These are phyloP conservation scores for Schizothecium vesticola DNA, from an alignment of 495 filamentous ascomycete genomes.

Conservation along the genomic window DNA sequence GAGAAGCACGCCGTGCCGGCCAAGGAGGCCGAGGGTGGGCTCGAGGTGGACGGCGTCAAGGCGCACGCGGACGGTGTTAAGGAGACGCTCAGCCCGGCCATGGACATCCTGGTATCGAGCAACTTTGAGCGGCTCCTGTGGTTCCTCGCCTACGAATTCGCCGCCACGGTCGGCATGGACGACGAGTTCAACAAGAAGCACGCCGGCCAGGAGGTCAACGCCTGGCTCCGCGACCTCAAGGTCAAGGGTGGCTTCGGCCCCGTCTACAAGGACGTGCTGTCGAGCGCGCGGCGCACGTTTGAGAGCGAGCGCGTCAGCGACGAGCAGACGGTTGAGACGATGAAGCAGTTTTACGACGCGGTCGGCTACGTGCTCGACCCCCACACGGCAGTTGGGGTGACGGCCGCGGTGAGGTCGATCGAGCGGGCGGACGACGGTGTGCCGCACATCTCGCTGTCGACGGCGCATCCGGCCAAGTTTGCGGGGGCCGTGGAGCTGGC, in stretches of 20 bases:
- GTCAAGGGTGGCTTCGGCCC: slow-evolving; percentile 67
- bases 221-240: slow-evolving; percentile 75
- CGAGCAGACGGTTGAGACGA: slow-evolving; percentile 67
- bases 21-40: slow-evolving; percentile 49
- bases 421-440: slow-evolving; percentile 36
- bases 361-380: slow-evolving; percentile 81
- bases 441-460: slow-evolving; percentile 75
- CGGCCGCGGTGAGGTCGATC: slow-evolving; percentile 63
- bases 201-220: slow-evolving; percentile 59
- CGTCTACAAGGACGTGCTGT: slow-evolving; percentile 62
- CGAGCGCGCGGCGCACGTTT: slow-evolving; percentile 61
- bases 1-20: slow-evolving; percentile 66
- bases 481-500: slow-evolving; percentile 70
- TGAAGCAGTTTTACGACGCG: slow-evolving; percentile 58
- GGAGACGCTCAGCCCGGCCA: slow-evolving; percentile 40
- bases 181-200: slow-evolving; percentile 54
- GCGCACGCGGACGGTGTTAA: slow-evolving; percentile 62
- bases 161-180: slow-evolving; percentile 46
- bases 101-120: slow-evolving; percentile 92
- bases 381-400: slow-evolving; percentile 81
- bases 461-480: slow-evolving; percentile 94
- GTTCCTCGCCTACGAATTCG: slow-evolving; percentile 72
- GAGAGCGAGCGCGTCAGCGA: slow-evolving; percentile 80
- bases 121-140: slow-evolving; percentile 98
- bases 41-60: slow-evolving; percentile 56